Percentiles rank a stretch among this genome's conserved stretches.
Conservation (phyloP, 2,329 filamentous ascomycete genomes). For the Diaporthe australafricana region DNA sequence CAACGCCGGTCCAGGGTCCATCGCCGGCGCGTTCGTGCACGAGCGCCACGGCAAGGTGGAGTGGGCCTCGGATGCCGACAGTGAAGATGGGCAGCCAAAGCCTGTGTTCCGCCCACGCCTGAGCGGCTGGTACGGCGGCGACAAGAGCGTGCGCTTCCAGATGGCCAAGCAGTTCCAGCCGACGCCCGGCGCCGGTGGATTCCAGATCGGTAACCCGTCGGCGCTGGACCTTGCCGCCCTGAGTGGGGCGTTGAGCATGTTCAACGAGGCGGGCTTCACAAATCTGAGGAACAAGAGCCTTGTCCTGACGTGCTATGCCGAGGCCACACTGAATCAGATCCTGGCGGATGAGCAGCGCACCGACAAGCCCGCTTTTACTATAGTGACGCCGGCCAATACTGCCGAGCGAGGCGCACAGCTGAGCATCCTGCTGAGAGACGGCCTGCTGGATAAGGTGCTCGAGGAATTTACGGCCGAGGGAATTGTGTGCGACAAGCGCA, state of each 20-base stretch:
- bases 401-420: constrained; percentile 81
- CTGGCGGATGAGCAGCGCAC: constrained; percentile 47
- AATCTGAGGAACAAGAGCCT: constrained; percentile 78
- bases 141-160: constrained; percentile 80
- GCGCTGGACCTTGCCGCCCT: constrained; percentile 83
- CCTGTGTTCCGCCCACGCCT: constrained; percentile 73
- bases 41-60: constrained; percentile 74
- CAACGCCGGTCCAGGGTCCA: constrained; percentile 85
- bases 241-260: constrained; percentile 78
- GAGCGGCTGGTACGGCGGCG: constrained; percentile 88
- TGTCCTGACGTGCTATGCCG: constrained; percentile 80
- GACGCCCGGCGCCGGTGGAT: constrained; percentile 82
- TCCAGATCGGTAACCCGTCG: constrained; percentile 86
- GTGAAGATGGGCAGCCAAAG: constrained; percentile 48
- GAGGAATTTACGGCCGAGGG: constrained; percentile 73
- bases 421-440: constrained; percentile 76
- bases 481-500: constrained; percentile 84
- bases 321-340: constrained; percentile 69
- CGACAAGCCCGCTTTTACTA: constrained; percentile 59
- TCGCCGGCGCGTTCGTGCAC: constrained; percentile 85
- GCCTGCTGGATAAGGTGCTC: constrained; percentile 77
- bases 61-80: constrained; percentile 53
- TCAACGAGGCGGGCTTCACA: constrained; percentile 76
- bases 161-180: constrained; percentile 88
- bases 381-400: constrained; percentile 78